Base-by-base conservation (phyloP, 176 grass and related monocot genomes). In the Tillandsia leiboldiana region DNA sequence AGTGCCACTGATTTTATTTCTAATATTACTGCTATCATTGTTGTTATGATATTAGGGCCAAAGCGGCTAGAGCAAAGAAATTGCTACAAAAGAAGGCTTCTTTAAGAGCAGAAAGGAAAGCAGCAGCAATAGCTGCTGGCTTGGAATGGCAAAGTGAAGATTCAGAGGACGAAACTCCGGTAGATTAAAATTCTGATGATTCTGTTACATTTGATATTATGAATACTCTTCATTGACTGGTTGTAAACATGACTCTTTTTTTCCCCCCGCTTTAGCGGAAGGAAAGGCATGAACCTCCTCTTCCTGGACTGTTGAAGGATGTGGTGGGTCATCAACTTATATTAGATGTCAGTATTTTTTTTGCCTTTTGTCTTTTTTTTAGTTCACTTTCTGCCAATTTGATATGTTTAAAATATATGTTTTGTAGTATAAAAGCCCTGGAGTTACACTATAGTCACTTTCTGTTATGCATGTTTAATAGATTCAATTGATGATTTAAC, bases 21-120 rank as follows among this genome's bases (percentile, higher is more conserved):
- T 59, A 20, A 17, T 59, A 4, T 5, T 59, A 8, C 18, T 59
- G 8, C 54, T 59, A 18, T 17, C 54, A 3, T 15, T 15, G 8
- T 59, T 17, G 17, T 68, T 8, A 62, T 67, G 29, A 76, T 63
- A 11, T 7, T 69, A 93, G 90, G 66, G 18, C 59, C 53, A 92
- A 90, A 73, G 88, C 93, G 84, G 77, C 64, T 65, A 89, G 89
- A 89, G 93, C 93, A 77, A 96, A 81, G 79, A 96, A 74, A 76
- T 49, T 81, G 51, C 84, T 96, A 73, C 70, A 92, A 52, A 92
- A 87, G 81, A 83, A 76, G 51, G 84, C 76, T 75, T 76, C 81
- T 75, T 72, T 83, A 64, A 89, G 83, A 71, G 83, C 87, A 78
- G 82, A 96, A 64, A 79, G 65, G 65, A 87, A 78, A 65, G 49